Evolutionary conservation across 306 rosid genomes (phyloP), one percentile per base, ranked within the genome.

Genomic region (Sphenostylis stenocarpa): DNA sequence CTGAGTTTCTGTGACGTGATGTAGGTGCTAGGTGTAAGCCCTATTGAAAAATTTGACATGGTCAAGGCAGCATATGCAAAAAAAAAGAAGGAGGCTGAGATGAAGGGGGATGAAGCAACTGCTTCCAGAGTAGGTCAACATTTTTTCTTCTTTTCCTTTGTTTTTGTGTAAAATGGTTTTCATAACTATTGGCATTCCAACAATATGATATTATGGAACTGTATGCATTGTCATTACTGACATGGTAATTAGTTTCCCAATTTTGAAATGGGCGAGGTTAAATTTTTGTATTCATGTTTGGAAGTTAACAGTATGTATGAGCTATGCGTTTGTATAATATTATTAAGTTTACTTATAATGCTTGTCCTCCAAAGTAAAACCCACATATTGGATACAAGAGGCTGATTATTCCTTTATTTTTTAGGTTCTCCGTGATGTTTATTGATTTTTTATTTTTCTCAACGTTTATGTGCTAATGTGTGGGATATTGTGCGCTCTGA

Each of bases 11-110:
- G 13, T 31, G 4, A 16, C 41, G 31, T 20, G 26, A 43, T 77
- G 8, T 76, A 95, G 99, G 93, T 90, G 77, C 86, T 95, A 21
- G 97, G 99, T 72, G 99, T 90, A 62, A 92, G 85, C 79, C 94
- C 97, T 23, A 80, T 92, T 38, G 97, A 86, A 80, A 88, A 91
- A 21, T 95, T 92, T 66, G 97, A 95, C 71, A 65, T 14, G 67
- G 81, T 95, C 82, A 95, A 92, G 86, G 86, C 88, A 71, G 79
- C 89, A 1, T 95, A 95, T 85, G 65, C 85, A 0, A 89, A 81
- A 67, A 92, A 82, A 53, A 86, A 72, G 63, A 94, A 87, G 87
- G 97, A 94, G 71, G 96, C 98, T 26, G 93, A 92, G 77, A 87
- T 81, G 71, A 73, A 33, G 0, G 97, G 98, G 6, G 98, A 94